A percentile compares a stretch with the other conserved stretches of the same genome.
Evolutionary conservation across 192 early-diverging fungal genomes (phyloP).

Genomic region (Gryganskiella cystojenkinii): DNA sequence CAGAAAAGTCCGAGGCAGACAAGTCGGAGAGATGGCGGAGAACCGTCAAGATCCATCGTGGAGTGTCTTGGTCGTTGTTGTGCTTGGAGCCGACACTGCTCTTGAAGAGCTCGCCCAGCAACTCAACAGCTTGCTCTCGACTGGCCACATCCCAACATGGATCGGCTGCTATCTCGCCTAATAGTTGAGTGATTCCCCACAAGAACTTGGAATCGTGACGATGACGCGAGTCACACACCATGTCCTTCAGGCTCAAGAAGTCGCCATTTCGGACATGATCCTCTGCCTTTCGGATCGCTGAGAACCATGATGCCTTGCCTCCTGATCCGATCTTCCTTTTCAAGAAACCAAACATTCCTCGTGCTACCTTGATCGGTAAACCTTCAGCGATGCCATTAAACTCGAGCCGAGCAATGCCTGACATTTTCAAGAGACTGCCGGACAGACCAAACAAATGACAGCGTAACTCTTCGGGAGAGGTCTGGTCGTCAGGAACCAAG

Average conservation of each 20-base stretch:
- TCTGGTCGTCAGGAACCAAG: neutral
- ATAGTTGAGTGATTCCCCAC: neutral
- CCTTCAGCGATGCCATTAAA: neutral
- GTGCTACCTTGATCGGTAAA: neutral
- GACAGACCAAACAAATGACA: neutral
- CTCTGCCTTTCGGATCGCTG: neutral
- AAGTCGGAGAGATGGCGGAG: constrained; percentile 1
- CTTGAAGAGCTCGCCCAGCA: constrained; percentile 2
- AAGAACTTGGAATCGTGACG: neutral
- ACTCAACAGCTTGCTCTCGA: constrained; percentile 2
- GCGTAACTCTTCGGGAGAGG: neutral
- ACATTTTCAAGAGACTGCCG: neutral
- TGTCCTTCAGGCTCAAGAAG: neutral
- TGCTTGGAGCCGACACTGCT: neutral
- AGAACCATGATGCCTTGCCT: neutral
- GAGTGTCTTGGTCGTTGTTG: neutral
- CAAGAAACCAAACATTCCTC: neutral
- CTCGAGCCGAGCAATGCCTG: neutral
- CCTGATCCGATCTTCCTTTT: neutral
- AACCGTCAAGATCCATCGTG: constrained; percentile 1
- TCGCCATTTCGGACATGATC: neutral
- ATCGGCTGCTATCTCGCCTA: constrained; percentile 1
- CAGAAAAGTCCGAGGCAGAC: neutral
- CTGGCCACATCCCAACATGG: neutral
- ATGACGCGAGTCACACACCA: neutral